Base-by-base conservation (phyloP, 345 rosid genomes). In the Dipteronia sinensis region DNA sequence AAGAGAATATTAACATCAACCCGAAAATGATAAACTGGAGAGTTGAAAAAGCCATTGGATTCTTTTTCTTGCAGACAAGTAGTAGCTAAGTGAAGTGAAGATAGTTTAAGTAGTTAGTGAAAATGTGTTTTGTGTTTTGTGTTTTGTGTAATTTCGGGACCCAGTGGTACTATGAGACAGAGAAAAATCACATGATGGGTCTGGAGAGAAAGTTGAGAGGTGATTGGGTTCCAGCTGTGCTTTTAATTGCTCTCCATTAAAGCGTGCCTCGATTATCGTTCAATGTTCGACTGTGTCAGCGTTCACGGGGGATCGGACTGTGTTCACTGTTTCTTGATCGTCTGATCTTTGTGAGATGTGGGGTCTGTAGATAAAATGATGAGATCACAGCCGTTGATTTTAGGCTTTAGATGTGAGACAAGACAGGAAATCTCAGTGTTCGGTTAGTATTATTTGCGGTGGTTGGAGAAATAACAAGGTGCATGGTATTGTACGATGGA, bases 201-300 rank as follows among this genome's bases (percentile, higher is more conserved):
- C 27, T 31, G 77, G 65, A 56, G 55, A 29, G 23, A 40, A 16
- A 8, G 59, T 70, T 74, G 79, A 70, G 67, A 47, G 78, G 69
- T 83, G 88, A 75, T 71, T 87, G 88, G 84, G 78, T 78, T 83
- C 80, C 93, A 88, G 92, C 88, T 91, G 85, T 83, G 87, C 19
- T 59, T 77, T 59, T 77, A 80, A 71, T 34, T 34, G 38, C 38
- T 34, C 46, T 53, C 75, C 83, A 69, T 76, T 69, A 82, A 79
- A 80, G 89, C 81, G 79, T 78, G 82, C 74, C 79, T 71, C 79
- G 69, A 72, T 73, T 63, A 34, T 83, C 29, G 82, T 61, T 76
- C 62, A 2, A 8, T 66, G 51, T 16, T 73, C 67, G 10, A 2
- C 27, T 63, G 69, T 47, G 59, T 3, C 31, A 17, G 46, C 16